Base-by-base conservation (phyloP, 1,284 basidiomycete species). In the Cryptococcus sp. region DNA sequence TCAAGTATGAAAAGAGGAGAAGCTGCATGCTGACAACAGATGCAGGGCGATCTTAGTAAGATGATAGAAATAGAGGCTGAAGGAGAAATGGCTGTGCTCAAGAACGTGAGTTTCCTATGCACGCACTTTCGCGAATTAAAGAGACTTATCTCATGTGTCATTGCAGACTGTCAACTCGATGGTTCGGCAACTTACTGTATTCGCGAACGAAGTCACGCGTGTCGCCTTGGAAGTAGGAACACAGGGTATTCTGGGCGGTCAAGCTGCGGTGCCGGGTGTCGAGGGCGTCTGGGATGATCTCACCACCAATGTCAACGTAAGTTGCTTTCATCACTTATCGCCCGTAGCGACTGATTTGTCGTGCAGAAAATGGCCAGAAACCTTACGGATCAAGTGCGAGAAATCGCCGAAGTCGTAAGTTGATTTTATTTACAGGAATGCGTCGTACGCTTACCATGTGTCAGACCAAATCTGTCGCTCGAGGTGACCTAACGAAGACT, bases 361-460 rank as follows among this genome's bases (percentile, higher is more conserved):
- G 25, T 64, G 41, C 41, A 84, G 83, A 91, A 89, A 87, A 93
- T 89, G 86, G 93, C 93, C 0, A 86, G 85, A 51, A 96, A 95
- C 75, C 81, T 98, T 67, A 98, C 95, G 1, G 89, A 94, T 69
- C 95, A 99, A 84, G 95, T 98, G 65, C 88, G 94, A 67, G 93
- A 92, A 57, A 98, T 99, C 62, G 95, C 95, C 1, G 87, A 91
- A 71, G 95, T 99, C 47, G 82, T 81, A 39, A 80, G 81, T 61
- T 8, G 7, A 22, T 29, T 16, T 29, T 13, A 13, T 45, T 34
- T 15, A 37, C 23, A 25, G 26, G 5, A 44, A 4, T 34, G 29
- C n/a, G 29, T 34, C 8, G 29, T 34, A 34, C 3, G 29, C 29
- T 34, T 13, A 34, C 13, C 29, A 34, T 34, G 2, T 10, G 8